A percentile compares a stretch with the other conserved stretches of the same genome.
These are phyloP conservation scores for Colletotrichum lentis DNA, from an alignment of 2,329 filamentous ascomycete species.

Conservation along the genomic window DNA sequence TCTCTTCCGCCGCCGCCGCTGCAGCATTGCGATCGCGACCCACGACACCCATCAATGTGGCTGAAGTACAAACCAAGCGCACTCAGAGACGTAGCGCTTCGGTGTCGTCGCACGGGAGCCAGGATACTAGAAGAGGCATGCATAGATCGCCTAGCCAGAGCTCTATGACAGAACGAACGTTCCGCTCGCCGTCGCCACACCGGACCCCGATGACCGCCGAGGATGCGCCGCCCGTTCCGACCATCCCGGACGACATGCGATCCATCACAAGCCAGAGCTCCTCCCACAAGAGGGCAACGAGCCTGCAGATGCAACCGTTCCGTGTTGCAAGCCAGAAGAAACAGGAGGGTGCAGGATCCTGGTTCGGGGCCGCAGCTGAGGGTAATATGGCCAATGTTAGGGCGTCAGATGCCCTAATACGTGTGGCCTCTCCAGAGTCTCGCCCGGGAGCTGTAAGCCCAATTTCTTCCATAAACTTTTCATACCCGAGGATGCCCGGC, in stretches of 20 bases:
- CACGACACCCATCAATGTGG: constrained; percentile 79
- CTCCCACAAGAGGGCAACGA: constrained; percentile 48
- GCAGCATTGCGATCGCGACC: constrained; percentile 82
- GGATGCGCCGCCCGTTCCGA: constrained; percentile 77
- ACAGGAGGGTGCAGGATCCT: constrained; percentile 54
- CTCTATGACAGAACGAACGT: constrained; percentile 90
- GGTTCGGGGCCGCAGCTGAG: constrained; percentile 57
- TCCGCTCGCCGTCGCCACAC: constrained; percentile 71
- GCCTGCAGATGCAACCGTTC: constrained; percentile 59
- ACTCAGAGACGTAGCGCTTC: constrained; percentile 78
- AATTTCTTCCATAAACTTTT: constrained; percentile 64
- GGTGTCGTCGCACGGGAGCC: constrained; percentile 70
- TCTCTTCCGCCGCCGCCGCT: constrained; percentile 87
- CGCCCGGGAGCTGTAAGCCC: constrained; percentile 58
- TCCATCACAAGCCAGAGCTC: constrained; percentile 42
- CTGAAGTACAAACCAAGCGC: constrained; percentile 87
- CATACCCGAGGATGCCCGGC: constrained; percentile 60
- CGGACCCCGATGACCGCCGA: constrained; percentile 49
- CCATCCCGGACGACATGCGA: constrained; percentile 65
- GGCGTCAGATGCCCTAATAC: constrained; percentile 54
- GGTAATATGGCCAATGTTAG: constrained; percentile 57
- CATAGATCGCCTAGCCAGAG: constrained; percentile 73
- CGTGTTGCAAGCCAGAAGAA: constrained; percentile 63
- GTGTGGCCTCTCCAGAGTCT: constrained; percentile 46
- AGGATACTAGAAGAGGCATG: constrained; percentile 57